Evolutionary conservation across 306 rosid genomes (phyloP).

Genomic region (Oxytropis ochrocephala): DNA sequence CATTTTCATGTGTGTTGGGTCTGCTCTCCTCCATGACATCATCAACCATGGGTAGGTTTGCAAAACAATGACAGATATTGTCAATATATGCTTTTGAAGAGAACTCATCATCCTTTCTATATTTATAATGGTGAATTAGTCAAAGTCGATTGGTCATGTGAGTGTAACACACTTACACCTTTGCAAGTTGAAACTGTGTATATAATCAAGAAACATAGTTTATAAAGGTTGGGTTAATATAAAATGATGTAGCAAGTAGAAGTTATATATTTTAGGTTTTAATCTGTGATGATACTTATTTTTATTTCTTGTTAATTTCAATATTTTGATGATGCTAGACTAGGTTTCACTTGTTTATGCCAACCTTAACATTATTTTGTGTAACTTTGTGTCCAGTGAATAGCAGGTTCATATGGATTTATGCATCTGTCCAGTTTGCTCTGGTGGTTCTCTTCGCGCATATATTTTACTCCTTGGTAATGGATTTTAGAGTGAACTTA

Average conservation of each 20-base stretch:
- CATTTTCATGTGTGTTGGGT: too few relatives aligned
- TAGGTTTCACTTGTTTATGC: background rate
- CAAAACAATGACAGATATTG: too few relatives aligned
- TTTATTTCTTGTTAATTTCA: background rate
- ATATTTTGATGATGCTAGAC: background rate
- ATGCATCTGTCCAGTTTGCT: slow-evolving; percentile 84
- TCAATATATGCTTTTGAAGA: too few relatives aligned
- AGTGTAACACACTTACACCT: too few relatives aligned
- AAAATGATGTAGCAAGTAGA: background rate
- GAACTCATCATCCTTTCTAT: too few relatives aligned
- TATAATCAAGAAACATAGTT: too few relatives aligned
- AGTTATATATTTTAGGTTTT: background rate
- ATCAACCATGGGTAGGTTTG: too few relatives aligned
- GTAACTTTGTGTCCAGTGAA: slow-evolving; percentile 46
- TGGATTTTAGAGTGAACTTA: background rate
- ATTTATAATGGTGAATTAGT: too few relatives aligned
- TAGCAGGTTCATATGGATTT: slow-evolving; percentile 93
- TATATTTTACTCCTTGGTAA: slow-evolving; percentile 88
- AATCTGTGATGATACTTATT: background rate
- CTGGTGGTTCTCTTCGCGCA: slow-evolving; percentile 94
- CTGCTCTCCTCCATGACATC: too few relatives aligned
- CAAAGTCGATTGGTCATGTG: too few relatives aligned
- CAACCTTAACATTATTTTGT: slow-evolving; percentile 11
- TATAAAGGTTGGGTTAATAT: too few relatives aligned
- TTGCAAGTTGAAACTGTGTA: too few relatives aligned